These are phyloP conservation scores for Hygrophila difformis DNA, from an alignment of 257 asterid genomes.

Conservation along the genomic window DNA sequence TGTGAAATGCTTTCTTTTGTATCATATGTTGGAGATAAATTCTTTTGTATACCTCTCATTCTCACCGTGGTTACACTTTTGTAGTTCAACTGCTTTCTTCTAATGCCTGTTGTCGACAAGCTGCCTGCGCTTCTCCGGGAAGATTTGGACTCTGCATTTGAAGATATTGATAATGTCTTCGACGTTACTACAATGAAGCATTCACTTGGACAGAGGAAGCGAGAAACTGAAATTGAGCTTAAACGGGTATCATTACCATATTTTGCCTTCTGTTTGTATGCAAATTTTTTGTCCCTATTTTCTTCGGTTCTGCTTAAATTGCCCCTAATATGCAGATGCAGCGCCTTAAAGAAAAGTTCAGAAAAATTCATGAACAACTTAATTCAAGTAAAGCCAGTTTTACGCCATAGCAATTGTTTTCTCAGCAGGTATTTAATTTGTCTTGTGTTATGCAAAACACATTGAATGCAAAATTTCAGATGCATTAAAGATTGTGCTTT, in stretches of 20 bases:
- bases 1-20: not conserved
- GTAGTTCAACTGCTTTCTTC: conserved; percentile 97
- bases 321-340: conserved; percentile 46
- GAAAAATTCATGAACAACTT: conserved; percentile 66
- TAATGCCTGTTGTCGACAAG: conserved; percentile 95
- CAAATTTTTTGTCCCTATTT: not conserved
- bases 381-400: conserved; percentile 32
- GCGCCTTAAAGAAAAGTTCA: conserved; percentile 77
- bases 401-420: conserved; percentile 17
- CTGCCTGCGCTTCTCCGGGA: conserved; percentile 83
- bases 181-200: conserved; percentile 64
- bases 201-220: conserved; percentile 66
- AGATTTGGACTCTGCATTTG: conserved; percentile 81
- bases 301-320: conserved; percentile 8
- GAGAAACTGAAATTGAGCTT: conserved; percentile 77
- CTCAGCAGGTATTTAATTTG: too few relatives aligned
- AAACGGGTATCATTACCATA: conserved; percentile 46
- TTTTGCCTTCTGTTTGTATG: conserved; percentile 1
- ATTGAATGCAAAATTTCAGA: too few relatives aligned
- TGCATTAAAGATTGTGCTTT: too few relatives aligned
- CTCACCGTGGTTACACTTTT: conserved; percentile 17
- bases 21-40: not conserved
- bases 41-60: conserved; percentile 13
- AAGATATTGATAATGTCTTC: conserved; percentile 72
- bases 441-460: too few relatives aligned